Conservation (phyloP, 2,329 filamentous ascomycete species). For the Trichophaea hybrida region DNA sequence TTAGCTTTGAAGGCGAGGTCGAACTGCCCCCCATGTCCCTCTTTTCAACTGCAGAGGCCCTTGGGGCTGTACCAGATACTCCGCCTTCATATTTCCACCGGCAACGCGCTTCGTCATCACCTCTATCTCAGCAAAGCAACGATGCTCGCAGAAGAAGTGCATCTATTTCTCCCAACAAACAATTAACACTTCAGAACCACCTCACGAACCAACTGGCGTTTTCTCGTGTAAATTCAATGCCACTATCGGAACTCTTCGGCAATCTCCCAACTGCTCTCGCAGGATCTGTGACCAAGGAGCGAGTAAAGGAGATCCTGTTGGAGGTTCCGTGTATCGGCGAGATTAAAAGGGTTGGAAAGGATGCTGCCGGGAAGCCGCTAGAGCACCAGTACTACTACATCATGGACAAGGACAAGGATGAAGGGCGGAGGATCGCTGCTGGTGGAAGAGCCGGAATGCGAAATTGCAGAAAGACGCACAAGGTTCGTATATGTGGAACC, state of each 20-base stretch:
- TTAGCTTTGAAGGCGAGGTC: constrained; percentile 40
- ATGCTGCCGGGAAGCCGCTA: constrained; percentile 80
- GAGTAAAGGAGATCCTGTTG: constrained; percentile 59
- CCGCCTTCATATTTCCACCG: neutral
- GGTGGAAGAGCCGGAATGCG: constrained; percentile 78
- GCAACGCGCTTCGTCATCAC: neutral
- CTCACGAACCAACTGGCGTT: constrained; percentile 91
- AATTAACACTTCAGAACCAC: constrained; percentile 46
- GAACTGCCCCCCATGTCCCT: constrained; percentile 69
- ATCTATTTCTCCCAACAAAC: constrained; percentile 19
- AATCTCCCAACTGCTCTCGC: constrained; percentile 50
- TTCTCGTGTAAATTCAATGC: constrained; percentile 80
- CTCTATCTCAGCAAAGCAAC: neutral
- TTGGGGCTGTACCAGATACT: constrained; percentile 1
- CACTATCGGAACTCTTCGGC: constrained; percentile 74
- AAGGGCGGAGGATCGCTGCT: constrained; percentile 63
- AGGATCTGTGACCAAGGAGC: constrained; percentile 46
- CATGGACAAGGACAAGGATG: constrained; percentile 69
- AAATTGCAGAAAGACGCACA: constrained; percentile 87
- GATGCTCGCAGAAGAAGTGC: constrained; percentile 6
- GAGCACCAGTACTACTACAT: constrained; percentile 98
- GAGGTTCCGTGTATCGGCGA: constrained; percentile 67
- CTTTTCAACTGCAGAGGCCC: constrained; percentile 53
- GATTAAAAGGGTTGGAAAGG: constrained; percentile 81
- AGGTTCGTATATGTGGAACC: constrained; percentile 46